Evolutionary conservation across 1,139 yeast genomes (phyloP).

Genomic region (Arxiozyma bovina): DNA sequence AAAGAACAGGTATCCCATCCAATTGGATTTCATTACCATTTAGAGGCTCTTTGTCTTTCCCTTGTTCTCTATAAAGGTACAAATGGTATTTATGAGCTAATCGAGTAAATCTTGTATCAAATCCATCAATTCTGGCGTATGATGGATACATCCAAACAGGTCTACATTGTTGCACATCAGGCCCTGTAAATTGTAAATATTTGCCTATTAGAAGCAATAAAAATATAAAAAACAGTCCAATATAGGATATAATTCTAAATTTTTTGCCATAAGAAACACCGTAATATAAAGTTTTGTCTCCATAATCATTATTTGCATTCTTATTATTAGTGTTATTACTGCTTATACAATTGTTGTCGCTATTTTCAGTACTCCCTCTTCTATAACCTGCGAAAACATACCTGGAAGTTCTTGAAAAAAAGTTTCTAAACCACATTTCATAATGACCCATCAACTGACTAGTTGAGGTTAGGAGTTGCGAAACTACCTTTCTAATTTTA

Average conservation of each 20-base stretch:
- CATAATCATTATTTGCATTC: not conserved
- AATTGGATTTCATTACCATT: constrained; percentile 36
- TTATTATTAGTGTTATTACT: too few relatives aligned
- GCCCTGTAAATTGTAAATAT: constrained; percentile 24
- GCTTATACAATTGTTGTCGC: not conserved
- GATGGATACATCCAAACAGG: constrained; percentile 69
- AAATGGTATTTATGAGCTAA: constrained; percentile 74
- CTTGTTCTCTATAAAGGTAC: constrained; percentile 71
- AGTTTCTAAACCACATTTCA: not conserved
- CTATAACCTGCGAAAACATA: not conserved
- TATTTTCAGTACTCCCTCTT: not conserved
- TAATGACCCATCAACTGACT: not conserved
- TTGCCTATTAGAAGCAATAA: constrained; percentile 9
- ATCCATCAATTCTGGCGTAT: constrained; percentile 61
- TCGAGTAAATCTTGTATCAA: constrained; percentile 61
- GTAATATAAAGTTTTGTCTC: not conserved
- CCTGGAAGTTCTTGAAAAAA: not conserved
- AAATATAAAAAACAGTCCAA: constrained; percentile 14
- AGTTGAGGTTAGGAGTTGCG: not conserved
- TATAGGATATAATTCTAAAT: constrained; percentile 4
- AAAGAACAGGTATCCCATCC: constrained; percentile 77
- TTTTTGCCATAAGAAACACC: not conserved
- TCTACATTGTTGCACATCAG: constrained; percentile 45
- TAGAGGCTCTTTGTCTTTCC: constrained; percentile 51
- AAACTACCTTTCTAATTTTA: not conserved